Evolutionary conservation across 805 yeast genomes (phyloP).

Genomic region (Yarrowia deformans): DNA sequence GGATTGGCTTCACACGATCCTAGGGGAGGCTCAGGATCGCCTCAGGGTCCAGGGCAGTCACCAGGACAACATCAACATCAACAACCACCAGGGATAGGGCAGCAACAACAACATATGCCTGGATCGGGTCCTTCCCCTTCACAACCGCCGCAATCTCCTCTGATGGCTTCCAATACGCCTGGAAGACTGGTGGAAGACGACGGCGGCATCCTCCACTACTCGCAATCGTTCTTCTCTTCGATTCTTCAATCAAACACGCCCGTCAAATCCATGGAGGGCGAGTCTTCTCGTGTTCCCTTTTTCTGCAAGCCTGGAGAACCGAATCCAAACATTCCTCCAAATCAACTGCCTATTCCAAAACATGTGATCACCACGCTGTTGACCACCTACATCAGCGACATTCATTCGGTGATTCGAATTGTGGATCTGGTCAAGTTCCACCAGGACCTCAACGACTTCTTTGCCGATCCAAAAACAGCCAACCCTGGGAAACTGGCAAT

Average conservation of each 20-base stretch:
- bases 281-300: constrained; percentile 13
- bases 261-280: constrained; percentile 30
- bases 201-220: constrained; percentile 11
- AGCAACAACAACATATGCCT: neutral
- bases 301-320: constrained; percentile 32
- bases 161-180: neutral
- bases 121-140: constrained; percentile 14
- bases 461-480: constrained; percentile 2
- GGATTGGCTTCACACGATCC: neutral
- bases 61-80: neutral
- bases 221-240: constrained; percentile 29
- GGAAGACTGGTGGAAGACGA: constrained; percentile 23
- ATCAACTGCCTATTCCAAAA: neutral
- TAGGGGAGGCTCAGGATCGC: neutral
- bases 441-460: neutral
- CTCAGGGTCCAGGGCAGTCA: neutral
- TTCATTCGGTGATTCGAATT: constrained; percentile 25
- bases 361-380: constrained; percentile 1
- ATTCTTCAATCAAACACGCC: constrained; percentile 18
- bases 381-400: constrained; percentile 16
- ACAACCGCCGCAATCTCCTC: neutral
- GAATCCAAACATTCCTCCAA: neutral
- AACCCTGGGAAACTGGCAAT: constrained; percentile 4
- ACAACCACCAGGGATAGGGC: neutral
- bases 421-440: constrained; percentile 21